Evolutionary conservation across 2,329 filamentous ascomycete species (phyloP).

Genomic region (Botrytis byssoidea): DNA sequence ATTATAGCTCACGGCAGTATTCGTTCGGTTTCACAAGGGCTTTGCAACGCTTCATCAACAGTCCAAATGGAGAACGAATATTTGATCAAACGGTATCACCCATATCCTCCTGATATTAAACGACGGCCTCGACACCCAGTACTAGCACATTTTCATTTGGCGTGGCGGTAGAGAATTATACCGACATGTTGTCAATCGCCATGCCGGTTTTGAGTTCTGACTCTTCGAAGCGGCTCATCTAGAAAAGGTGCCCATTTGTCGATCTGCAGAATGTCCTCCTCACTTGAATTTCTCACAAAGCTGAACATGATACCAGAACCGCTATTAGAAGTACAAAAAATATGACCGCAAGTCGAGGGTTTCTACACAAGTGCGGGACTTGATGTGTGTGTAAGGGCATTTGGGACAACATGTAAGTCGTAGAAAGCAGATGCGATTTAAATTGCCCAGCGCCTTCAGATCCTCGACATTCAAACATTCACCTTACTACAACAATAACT

Average conservation of each 20-base stretch:
- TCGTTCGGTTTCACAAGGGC: background rate
- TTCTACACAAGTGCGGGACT: background rate
- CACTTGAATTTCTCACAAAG: background rate
- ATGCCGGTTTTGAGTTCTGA: background rate
- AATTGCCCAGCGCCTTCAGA: background rate
- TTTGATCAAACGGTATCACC: background rate
- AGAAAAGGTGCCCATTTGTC: background rate
- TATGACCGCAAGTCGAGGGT: background rate
- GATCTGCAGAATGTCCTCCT: background rate
- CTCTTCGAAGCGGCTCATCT: background rate
- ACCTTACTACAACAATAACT: background rate
- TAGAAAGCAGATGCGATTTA: background rate
- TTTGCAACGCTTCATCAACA: background rate
- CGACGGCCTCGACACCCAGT: background rate
- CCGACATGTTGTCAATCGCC: background rate
- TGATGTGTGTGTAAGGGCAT: background rate
- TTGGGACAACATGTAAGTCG: background rate
- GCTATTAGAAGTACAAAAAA: background rate
- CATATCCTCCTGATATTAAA: no score
- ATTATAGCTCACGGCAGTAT: background rate
- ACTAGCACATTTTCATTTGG: background rate
- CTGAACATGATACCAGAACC: background rate
- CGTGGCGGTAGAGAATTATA: background rate
- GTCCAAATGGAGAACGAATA: background rate
- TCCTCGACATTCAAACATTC: background rate